phyloP scores from a whole-genome alignment of 2,329 filamentous ascomycete species.

The Acrodontium crateriforme region DNA sequence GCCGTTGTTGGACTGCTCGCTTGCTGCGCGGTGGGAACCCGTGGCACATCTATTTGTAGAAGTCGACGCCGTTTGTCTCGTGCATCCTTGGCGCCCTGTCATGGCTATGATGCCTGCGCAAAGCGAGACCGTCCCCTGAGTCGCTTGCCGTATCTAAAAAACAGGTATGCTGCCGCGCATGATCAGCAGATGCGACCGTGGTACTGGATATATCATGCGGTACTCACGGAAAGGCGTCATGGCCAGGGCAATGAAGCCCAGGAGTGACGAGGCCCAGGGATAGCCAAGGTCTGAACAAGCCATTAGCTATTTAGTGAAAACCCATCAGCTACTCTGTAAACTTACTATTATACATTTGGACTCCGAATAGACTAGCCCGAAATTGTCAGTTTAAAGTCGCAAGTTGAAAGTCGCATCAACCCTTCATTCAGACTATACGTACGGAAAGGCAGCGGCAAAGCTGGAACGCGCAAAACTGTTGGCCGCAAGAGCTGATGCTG shows the following conservation, averaged over 20 bases:
- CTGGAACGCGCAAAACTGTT: constrained; percentile 36
- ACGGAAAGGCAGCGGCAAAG: constrained; percentile 35
- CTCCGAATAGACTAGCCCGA: constrained; percentile 33
- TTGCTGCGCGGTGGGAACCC: neutral
- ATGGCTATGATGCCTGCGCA: constrained; percentile 22
- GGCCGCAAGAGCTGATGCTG: constrained; percentile 35
- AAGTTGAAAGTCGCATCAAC: too few species aligned
- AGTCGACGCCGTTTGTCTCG: constrained; percentile 1
- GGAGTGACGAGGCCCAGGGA: constrained; percentile 35
- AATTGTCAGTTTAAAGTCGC: too few species aligned
- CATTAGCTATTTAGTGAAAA: constrained; percentile 1
- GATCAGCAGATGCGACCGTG: constrained; percentile 12
- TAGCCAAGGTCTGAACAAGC: constrained; percentile 28
- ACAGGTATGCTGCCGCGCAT: constrained; percentile 26
- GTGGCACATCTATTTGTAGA: constrained; percentile 6
- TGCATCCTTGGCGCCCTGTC: constrained; percentile 14
- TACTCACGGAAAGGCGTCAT: constrained; percentile 32
- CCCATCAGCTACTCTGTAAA: constrained; percentile 8
- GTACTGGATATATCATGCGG: constrained; percentile 10
- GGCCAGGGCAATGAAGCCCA: constrained; percentile 33
- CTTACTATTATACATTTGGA: constrained; percentile 40
- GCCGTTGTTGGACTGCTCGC: too few species aligned
- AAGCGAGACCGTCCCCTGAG: constrained; percentile 35
- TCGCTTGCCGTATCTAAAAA: constrained; percentile 36
- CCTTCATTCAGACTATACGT: constrained; percentile 5